Evolutionary conservation across 768 basidiomycete species (phyloP), one percentile per base, ranked within the genome.

Genomic region (Lentinula edodes): DNA sequence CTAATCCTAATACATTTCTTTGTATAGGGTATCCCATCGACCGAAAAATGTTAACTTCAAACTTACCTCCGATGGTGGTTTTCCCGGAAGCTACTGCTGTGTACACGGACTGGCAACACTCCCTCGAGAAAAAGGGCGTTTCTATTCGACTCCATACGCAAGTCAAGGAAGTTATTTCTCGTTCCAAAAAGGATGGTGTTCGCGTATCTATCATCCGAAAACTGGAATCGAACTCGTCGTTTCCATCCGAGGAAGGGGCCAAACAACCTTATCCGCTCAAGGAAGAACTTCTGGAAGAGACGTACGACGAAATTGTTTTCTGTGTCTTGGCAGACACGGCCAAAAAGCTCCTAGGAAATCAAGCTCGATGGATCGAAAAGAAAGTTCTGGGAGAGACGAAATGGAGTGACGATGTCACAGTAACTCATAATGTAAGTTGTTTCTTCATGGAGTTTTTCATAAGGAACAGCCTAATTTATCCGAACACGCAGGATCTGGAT

Each of bases 361-460:
- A 63, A 42, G 51, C 57, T 23, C 59, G 62, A 53, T 63, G 62
- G 62, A 60, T 63, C 3, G 62, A 63, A 36, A 60, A 53, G 52
- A 60, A 58, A 23, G 62, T 63, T 41, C 46, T 63, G 13, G 62
- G 58, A 51, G 34, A 20, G 12, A 60, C 50, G 6, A 63, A 52
- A 60, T 63, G 62, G 62, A 63, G 57, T 34, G 62, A 63, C 52
- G 62, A 63, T 63, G 62, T 63, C 16, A 60, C 62, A 42, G 62
- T 63, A 6, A 63, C 62, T 5, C 62, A 62, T n/a, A 58, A 50
- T 39, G 62, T 62, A 23, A 58, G 62, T 23, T 34, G 38, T 36
- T 16, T 54, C 39, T 39, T 36, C n/a, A 28, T 6, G 7, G 15
- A 15, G 18, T 18, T 32, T 23, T 6, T n/a, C 23, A 36, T 23